Evolutionary conservation across 345 rosid genomes (phyloP).

Genomic region (Triadica sebifera): DNA sequence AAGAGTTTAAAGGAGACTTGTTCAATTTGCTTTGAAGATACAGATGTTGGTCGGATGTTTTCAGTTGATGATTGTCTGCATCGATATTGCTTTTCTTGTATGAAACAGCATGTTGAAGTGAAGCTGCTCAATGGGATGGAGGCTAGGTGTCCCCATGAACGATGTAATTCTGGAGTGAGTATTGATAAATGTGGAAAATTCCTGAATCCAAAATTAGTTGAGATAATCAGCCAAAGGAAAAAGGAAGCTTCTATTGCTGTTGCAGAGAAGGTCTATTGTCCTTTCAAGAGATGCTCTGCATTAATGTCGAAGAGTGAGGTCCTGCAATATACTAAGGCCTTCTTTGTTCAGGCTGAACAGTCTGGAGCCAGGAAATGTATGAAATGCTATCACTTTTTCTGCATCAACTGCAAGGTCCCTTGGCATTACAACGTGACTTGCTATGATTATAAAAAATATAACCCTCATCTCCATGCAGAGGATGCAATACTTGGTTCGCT

Average conservation of each 20-base stretch:
- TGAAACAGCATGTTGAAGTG: slow-evolving; percentile 80
- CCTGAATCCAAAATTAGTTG: slow-evolving; percentile 58
- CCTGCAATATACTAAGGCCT: slow-evolving; percentile 36
- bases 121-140: slow-evolving; percentile 58
- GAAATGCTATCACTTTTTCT: slow-evolving; percentile 53
- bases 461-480: slow-evolving; percentile 38
- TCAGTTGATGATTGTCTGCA: slow-evolving; percentile 63
- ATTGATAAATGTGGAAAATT: slow-evolving; percentile 51
- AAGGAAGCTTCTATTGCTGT: slow-evolving; percentile 61
- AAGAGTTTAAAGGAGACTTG: slow-evolving; percentile 55
- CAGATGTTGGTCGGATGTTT: slow-evolving; percentile 48
- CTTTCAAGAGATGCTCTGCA: slow-evolving; percentile 69
- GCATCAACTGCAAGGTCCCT: slow-evolving; percentile 65
- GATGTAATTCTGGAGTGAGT: slow-evolving; percentile 56
- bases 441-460: slow-evolving; percentile 37
- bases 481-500: slow-evolving; percentile 45
- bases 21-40: slow-evolving; percentile 54
- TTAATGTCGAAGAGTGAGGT: slow-evolving; percentile 60
- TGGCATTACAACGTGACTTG: slow-evolving; percentile 65
- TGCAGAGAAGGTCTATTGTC: slow-evolving; percentile 70
- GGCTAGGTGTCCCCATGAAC: slow-evolving; percentile 65
- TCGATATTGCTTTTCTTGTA: slow-evolving; percentile 71
- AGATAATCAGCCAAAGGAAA: slow-evolving; percentile 52
- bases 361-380: slow-evolving; percentile 61
- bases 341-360: slow-evolving; percentile 23